Percentiles rank a stretch among this genome's conserved stretches.
phyloP scores from a whole-genome alignment of 257 asterid genomes.

The Scutellaria minor region DNA sequence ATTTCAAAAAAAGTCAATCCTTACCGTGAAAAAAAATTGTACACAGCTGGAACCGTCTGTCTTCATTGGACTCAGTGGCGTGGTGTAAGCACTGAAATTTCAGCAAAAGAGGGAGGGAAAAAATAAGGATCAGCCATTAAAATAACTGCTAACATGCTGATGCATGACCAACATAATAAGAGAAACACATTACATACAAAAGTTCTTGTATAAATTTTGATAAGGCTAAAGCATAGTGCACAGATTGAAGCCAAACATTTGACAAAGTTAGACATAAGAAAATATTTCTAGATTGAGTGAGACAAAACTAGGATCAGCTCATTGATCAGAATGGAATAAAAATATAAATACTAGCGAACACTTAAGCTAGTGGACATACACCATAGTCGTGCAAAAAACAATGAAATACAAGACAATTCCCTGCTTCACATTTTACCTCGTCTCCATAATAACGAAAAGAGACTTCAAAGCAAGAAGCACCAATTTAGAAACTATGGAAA shows the following conservation, averaged over 20 bases:
- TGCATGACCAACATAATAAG: constrained; percentile 25
- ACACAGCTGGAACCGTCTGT: constrained; percentile 51
- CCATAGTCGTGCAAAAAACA: constrained; percentile 2
- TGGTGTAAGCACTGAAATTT: constrained; percentile 61
- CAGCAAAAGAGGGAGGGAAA: constrained; percentile 34
- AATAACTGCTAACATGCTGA: constrained; percentile 19
- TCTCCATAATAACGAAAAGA: constrained; percentile 7
- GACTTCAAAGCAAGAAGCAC: constrained; percentile 15
- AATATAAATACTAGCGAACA: background rate
- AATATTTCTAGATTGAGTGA: constrained; percentile 14
- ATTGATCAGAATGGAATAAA: background rate
- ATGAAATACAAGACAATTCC: background rate
- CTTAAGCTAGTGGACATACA: constrained; percentile 14
- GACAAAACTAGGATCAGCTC: constrained; percentile 1
- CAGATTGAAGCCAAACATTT: background rate
- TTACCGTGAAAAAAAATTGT: constrained; percentile 43
- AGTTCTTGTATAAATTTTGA: constrained; percentile 8
- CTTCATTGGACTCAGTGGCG: constrained; percentile 46
- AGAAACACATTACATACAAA: constrained; percentile 7
- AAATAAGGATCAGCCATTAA: constrained; percentile 30
- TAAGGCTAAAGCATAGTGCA: constrained; percentile 7
- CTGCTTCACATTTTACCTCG: constrained; percentile 24
- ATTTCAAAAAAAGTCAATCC: constrained; percentile 26
- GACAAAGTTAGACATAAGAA: constrained; percentile 3
- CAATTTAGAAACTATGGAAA: background rate